Base-by-base conservation (phyloP, 1,284 basidiomycete species). In the Entoloma clypeatum region DNA sequence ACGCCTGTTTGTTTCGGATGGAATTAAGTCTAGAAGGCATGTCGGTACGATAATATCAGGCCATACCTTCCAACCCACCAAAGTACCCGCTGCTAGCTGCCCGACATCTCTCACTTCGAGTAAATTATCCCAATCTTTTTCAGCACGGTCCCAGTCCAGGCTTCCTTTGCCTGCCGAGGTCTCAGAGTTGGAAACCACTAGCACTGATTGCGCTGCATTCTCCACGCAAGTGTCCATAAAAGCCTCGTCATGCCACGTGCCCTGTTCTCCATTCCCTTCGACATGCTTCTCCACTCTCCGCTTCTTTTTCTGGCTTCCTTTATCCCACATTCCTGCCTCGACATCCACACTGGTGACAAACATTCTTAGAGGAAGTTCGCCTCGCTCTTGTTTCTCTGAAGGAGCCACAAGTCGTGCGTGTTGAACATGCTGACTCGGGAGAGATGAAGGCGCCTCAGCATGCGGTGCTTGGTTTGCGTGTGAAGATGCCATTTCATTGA, bases 331-430 rank as follows among this genome's bases (percentile, higher is more conserved):
- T 2, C 68, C 74, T 24, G 68, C 71, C 53, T 83, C 81, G 7
- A 84, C 79, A 51, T 84, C 80, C 3, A 84, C 67, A 47, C 72
- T 79, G 5, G 80, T 84, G 22, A 86, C 77, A 47, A 85, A 77
- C 57, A 85, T 64, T 43, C 80, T 78, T 5, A 64, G 51, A 4
- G 81, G 79, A n/a, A 84, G 51, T 33, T 61, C 48, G 9, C 74
- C 74, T 1, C 49, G 53, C 17, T 66, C 69, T 47, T 75, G 70
- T 44, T 72, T 70, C 56, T 81, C 74, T 1, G 79, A 86, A 0
- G 86, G 86, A 1, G 85, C 78, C 26, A 86, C 53, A 6, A 86
- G 59, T 1, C 65, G 69, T 9, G 46, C 19, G 40, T 16, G 24
- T 7, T 23, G 14, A 17, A n/a, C n/a, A n/a, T n/a, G n/a, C n/a